phyloP scores from a whole-genome alignment of 345 rosid genomes.

The Acer campestre region DNA sequence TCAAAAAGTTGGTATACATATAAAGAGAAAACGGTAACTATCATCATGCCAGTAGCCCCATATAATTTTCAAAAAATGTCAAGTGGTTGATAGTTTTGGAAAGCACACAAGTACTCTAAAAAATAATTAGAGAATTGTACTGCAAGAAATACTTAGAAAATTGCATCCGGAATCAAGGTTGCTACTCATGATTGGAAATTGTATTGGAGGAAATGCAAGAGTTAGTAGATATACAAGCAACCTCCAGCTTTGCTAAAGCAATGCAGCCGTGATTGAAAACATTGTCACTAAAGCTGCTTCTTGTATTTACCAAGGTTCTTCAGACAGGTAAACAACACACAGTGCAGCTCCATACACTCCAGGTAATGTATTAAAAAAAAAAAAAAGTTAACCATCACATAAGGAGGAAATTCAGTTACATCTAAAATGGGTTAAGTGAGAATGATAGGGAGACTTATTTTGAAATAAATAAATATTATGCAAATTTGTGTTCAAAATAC shows the following conservation, averaged over 20 bases:
- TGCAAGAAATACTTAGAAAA: background rate
- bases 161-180: background rate
- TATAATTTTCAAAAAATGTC: background rate
- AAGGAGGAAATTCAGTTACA: too few relatives aligned
- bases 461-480: too few relatives aligned
- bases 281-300: background rate
- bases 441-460: too few relatives aligned
- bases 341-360: background rate
- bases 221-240: background rate
- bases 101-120: background rate
- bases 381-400: too few relatives aligned
- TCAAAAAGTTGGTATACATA: background rate
- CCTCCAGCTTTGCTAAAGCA: background rate
- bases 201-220: background rate
- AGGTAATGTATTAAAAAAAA: too few relatives aligned
- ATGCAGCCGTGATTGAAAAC: background rate
- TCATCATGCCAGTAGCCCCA: background rate
- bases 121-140: too few relatives aligned
- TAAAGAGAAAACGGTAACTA: background rate
- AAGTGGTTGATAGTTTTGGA: background rate
- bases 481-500: too few relatives aligned
- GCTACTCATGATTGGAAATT: too few relatives aligned
- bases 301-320: background rate
- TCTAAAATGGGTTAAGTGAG: too few relatives aligned
- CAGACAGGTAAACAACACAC: background rate